phyloP scores from a whole-genome alignment of 352 stramenopile genomes.

The Globisporangium heterothallicum region DNA sequence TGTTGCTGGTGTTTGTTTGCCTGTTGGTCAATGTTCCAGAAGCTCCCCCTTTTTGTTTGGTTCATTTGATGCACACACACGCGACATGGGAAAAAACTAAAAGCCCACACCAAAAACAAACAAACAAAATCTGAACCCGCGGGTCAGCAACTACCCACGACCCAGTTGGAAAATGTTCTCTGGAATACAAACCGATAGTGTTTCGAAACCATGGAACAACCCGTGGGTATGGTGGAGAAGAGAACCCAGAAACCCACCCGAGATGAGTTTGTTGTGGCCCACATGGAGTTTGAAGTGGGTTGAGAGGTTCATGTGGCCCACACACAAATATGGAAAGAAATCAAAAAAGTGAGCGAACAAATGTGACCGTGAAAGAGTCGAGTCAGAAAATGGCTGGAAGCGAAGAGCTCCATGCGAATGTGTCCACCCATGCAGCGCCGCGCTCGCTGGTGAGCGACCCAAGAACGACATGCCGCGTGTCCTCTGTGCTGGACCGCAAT shows the following conservation, averaged over 20 bases:
- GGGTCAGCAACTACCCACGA: not conserved
- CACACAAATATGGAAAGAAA: not conserved
- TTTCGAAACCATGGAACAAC: not conserved
- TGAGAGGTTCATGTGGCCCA: not conserved
- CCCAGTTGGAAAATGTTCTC: not conserved
- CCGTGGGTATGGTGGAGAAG: not conserved
- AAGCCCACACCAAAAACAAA: not conserved
- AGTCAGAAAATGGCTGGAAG: constrained; percentile 1
- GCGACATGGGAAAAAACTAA: not conserved
- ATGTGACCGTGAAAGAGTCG: too few relatives aligned
- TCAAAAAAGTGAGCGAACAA: not conserved
- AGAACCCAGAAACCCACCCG: too few relatives aligned
- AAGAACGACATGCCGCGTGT: constrained; percentile 51
- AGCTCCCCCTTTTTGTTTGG: constrained; percentile 1
- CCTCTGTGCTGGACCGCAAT: constrained; percentile 67
- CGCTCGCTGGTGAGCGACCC: constrained; percentile 29
- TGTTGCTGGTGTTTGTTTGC: not conserved
- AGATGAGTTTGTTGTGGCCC: not conserved
- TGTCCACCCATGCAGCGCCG: not conserved
- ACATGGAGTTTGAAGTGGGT: not conserved
- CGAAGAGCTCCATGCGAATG: constrained; percentile 1
- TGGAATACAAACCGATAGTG: not conserved
- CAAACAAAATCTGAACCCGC: not conserved
- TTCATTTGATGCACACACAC: not conserved
- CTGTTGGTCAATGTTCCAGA: constrained; percentile 11